Conservation (phyloP, 345 rosid species). For the Toxicodendron radicans region DNA sequence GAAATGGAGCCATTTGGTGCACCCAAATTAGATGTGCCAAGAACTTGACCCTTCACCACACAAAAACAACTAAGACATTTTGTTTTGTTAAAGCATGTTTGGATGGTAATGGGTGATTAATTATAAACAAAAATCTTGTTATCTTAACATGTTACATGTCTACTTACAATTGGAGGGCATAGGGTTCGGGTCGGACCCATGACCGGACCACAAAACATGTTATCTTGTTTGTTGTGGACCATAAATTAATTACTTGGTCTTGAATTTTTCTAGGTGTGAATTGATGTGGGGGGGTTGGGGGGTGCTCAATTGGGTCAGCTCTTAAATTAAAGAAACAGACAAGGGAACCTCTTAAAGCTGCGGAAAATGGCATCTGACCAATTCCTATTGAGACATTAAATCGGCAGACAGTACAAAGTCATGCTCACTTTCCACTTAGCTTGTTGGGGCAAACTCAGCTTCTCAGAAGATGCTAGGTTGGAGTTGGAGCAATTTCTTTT, state of each 20-base stretch:
- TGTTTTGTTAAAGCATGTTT: conserved; percentile 16
- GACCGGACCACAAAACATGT: conserved; percentile 10
- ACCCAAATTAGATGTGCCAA: conserved; percentile 11
- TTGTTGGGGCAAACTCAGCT: too few species aligned
- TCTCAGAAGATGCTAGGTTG: too few species aligned
- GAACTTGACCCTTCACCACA: conserved; percentile 15
- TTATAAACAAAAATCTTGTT: neutral
- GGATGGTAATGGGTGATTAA: neutral
- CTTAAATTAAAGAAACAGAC: conserved; percentile 17
- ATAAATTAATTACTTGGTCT: neutral
- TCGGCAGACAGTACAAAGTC: neutral
- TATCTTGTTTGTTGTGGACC: too few species aligned
- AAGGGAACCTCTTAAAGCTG: conserved; percentile 14
- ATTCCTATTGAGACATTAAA: neutral
- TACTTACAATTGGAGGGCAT: conserved; percentile 13
- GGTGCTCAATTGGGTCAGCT: conserved; percentile 7
- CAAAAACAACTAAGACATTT: neutral
- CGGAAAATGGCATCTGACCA: conserved; percentile 16
- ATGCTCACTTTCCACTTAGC: neutral
- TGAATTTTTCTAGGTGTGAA: neutral
- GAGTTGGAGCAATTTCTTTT: too few species aligned
- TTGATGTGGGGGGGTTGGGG: conserved; percentile 13
- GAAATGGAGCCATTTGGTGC: conserved; percentile 16
- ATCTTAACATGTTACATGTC: neutral
- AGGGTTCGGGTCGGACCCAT: conserved; percentile 5